Conservation (phyloP, 2,329 filamentous ascomycete genomes). For the Cytospora piceicola region DNA sequence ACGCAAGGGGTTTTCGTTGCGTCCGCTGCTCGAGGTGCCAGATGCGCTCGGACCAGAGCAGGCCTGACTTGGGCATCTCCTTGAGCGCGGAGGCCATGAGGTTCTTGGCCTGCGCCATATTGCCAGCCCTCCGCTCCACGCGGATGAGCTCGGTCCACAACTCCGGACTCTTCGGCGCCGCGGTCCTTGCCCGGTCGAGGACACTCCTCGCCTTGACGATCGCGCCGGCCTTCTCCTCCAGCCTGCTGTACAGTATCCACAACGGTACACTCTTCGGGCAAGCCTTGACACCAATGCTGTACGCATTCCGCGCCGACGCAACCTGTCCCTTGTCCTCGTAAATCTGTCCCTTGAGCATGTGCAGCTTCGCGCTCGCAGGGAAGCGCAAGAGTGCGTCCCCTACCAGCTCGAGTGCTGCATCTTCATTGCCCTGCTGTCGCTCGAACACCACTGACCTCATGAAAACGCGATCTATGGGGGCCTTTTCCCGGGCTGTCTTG, state of each 20-base stretch:
- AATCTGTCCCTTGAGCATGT: slow-evolving; percentile 99
- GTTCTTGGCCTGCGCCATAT: slow-evolving; percentile 80
- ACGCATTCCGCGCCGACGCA: slow-evolving; percentile 87
- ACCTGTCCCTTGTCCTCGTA: slow-evolving; percentile 83
- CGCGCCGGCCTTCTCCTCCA: slow-evolving; percentile 84
- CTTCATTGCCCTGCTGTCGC: slow-evolving; percentile 76
- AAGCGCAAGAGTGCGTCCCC: slow-evolving; percentile 87
- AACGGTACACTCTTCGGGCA: slow-evolving; percentile 82
- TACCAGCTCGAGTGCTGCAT: slow-evolving; percentile 83
- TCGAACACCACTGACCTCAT: slow-evolving; percentile 96
- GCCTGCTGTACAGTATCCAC: slow-evolving; percentile 84
- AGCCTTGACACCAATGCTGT: slow-evolving; percentile 83
- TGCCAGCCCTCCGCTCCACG: slow-evolving; percentile 85
- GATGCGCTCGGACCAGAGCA: slow-evolving; percentile 93
- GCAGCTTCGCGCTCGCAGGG: slow-evolving; percentile 83
- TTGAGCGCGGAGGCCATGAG: slow-evolving; percentile 94
- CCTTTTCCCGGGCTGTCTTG: slow-evolving; percentile 80
- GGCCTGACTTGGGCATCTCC: slow-evolving; percentile 83
- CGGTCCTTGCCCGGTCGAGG: slow-evolving; percentile 86
- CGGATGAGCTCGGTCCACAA: slow-evolving; percentile 95
- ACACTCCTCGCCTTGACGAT: slow-evolving; percentile 92
- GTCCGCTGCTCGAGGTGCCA: slow-evolving; percentile 92
- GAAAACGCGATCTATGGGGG: slow-evolving; percentile 94
- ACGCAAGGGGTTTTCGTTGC: slow-evolving; percentile 85
- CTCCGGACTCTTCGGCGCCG: slow-evolving; percentile 80